Evolutionary conservation across 1,284 basidiomycete species (phyloP).

Genomic region (Trichosporon inkin): DNA sequence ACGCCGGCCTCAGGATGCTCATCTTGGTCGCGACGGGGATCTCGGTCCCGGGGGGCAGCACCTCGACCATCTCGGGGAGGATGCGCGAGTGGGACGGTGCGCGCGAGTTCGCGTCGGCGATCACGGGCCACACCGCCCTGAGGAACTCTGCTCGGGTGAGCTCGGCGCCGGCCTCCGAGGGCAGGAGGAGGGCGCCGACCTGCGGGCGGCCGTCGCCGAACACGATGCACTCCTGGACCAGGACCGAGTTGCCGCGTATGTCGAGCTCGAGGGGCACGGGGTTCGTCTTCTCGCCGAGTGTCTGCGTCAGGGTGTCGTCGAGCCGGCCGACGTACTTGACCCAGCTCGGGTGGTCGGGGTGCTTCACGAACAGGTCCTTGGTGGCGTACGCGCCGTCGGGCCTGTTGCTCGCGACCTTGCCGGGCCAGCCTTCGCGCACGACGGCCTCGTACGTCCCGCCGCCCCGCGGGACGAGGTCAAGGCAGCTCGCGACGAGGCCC

Average conservation of each 20-base stretch:
- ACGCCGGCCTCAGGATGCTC: conserved; percentile 48
- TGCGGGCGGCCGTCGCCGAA: conserved; percentile 59
- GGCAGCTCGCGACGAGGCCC: conserved; percentile 51
- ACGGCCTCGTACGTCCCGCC: conserved; percentile 57
- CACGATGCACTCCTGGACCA: conserved; percentile 56
- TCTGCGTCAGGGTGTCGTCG: conserved; percentile 56
- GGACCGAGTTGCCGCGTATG: conserved; percentile 50
- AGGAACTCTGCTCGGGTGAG: conserved; percentile 47
- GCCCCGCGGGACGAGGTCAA: conserved; percentile 54
- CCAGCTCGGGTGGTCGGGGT: conserved; percentile 50
- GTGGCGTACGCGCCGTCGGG: conserved; percentile 60
- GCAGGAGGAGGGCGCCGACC: conserved; percentile 59
- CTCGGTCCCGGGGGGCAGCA: conserved; percentile 52
- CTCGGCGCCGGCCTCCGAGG: conserved; percentile 53
- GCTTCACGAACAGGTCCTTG: conserved; percentile 58
- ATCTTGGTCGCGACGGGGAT: conserved; percentile 47
- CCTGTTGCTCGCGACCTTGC: conserved; percentile 57
- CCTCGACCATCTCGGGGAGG: conserved; percentile 55
- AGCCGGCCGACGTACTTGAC: conserved; percentile 60
- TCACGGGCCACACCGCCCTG: conserved; percentile 54
- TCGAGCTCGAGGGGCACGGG: conserved; percentile 52
- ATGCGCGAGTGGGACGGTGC: conserved; percentile 59
- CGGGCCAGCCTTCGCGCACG: conserved; percentile 58
- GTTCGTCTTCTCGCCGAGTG: conserved; percentile 58
- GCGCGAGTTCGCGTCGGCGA: conserved; percentile 55